phyloP scores from a whole-genome alignment of 1,284 basidiomycete genomes.

The Cryptococcus sp. region DNA sequence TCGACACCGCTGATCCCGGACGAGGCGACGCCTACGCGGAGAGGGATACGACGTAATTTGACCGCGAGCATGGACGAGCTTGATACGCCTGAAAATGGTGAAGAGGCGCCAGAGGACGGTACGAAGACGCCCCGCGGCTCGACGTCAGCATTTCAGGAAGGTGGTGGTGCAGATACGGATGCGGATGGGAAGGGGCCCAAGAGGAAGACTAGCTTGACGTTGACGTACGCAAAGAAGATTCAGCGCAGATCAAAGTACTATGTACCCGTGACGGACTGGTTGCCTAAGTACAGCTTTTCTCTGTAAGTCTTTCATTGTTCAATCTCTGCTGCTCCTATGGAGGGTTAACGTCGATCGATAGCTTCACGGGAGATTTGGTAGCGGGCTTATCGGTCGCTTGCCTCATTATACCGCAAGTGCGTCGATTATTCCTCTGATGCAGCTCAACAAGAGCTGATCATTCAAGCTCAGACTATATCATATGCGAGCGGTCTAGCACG shows the following conservation, averaged over 20 bases:
- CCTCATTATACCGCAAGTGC: conserved; percentile 81
- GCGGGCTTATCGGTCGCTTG: conserved; percentile 82
- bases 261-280: conserved; percentile 63
- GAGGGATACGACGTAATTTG: neutral
- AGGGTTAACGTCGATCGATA: conserved; percentile 41
- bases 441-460: neutral
- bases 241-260: conserved; percentile 53
- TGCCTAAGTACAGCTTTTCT: conserved; percentile 74
- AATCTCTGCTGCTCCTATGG: neutral
- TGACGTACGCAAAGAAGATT: conserved; percentile 35
- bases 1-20: neutral
- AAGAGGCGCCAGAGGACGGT: neutral
- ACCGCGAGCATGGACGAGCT: neutral
- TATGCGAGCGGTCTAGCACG: conserved; percentile 85
- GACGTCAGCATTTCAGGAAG: neutral
- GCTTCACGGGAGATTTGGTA: conserved; percentile 75
- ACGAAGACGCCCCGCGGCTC: too few species aligned
- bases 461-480: conserved; percentile 62
- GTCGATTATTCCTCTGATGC: conserved; percentile 1
- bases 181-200: conserved; percentile 1
- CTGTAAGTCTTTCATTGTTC: conserved; percentile 59
- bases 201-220: conserved; percentile 3
- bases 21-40: neutral
- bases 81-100: neutral
- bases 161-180: neutral